Evolutionary conservation across 495 filamentous ascomycete species (phyloP).

Genomic region (Articulospora tetracladia): DNA sequence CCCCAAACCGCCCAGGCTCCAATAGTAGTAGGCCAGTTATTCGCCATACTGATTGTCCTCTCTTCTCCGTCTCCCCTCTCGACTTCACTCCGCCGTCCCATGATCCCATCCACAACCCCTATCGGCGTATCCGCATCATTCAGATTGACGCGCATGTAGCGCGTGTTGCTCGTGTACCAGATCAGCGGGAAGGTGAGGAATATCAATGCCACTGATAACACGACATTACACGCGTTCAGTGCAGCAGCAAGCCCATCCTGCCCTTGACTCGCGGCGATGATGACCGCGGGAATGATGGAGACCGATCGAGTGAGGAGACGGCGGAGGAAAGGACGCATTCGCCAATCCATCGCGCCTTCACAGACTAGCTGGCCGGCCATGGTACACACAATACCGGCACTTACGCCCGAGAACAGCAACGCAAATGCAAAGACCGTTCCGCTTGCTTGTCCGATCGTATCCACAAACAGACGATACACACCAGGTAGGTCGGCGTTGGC

Average conservation of each 20-base stretch:
- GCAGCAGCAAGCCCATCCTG: slow-evolving; percentile 38
- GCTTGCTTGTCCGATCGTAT: slow-evolving; percentile 37
- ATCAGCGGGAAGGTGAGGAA: slow-evolving; percentile 45
- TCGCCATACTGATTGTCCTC: background rate
- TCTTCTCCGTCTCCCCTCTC: background rate
- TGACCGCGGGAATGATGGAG: slow-evolving; percentile 73
- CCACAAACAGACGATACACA: slow-evolving; percentile 10
- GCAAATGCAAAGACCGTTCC: slow-evolving; percentile 76
- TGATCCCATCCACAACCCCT: slow-evolving; percentile 4
- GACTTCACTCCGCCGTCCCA: background rate
- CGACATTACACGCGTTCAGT: slow-evolving; percentile 40
- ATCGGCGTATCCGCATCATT: background rate
- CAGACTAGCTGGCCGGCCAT: slow-evolving; percentile 82
- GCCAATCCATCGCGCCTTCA: slow-evolving; percentile 76
- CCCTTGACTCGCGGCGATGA: slow-evolving; percentile 72
- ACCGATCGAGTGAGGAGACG: slow-evolving; percentile 67
- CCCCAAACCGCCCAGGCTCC: slow-evolving; percentile 10
- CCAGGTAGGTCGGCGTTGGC: slow-evolving; percentile 7
- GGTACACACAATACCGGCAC: slow-evolving; percentile 78
- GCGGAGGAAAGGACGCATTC: slow-evolving; percentile 64
- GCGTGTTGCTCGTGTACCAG: slow-evolving; percentile 38
- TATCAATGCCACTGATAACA: slow-evolving; percentile 40
- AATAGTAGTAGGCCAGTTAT: slow-evolving; percentile 13
- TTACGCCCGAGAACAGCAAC: slow-evolving; percentile 68
- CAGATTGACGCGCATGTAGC: slow-evolving; percentile 41